phyloP scores from a whole-genome alignment of 2,329 filamentous ascomycete genomes.

The Penicillium italicum region DNA sequence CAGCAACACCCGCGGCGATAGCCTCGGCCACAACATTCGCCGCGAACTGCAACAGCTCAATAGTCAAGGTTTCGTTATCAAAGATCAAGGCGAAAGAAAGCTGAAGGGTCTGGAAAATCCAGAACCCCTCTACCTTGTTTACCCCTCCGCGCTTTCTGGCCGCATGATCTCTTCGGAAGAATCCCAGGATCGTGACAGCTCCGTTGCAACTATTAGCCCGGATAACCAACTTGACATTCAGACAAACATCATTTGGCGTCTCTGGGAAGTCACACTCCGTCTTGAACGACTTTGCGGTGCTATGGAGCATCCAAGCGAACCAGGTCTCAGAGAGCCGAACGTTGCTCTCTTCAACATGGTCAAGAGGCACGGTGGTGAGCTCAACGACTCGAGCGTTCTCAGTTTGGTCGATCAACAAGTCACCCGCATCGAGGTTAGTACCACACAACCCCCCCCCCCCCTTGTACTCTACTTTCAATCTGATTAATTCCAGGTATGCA shows the following conservation, averaged over 20 bases:
- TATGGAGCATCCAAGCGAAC: conserved; percentile 66
- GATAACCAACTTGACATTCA: conserved; percentile 72
- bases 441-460: not conserved
- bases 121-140: conserved; percentile 91
- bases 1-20: conserved; percentile 66
- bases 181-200: conserved; percentile 45
- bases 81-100: conserved; percentile 91
- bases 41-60: conserved; percentile 83
- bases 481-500: conserved; percentile 61
- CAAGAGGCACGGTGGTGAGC: conserved; percentile 70
- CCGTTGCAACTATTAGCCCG: conserved; percentile 56
- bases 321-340: conserved; percentile 71
- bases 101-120: conserved; percentile 97
- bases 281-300: conserved; percentile 90
- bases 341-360: conserved; percentile 75
- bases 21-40: conserved; percentile 70
- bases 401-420: conserved; percentile 95
- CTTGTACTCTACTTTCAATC: not conserved
- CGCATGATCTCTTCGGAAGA: conserved; percentile 53
- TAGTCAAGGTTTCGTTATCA: conserved; percentile 92
- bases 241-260: conserved; percentile 77
- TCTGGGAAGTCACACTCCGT: conserved; percentile 85
- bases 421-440: conserved; percentile 84
- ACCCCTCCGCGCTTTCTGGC: conserved; percentile 80
- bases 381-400: conserved; percentile 82